These are phyloP conservation scores for Alternaria arborescens DNA, from an alignment of 2,329 filamentous ascomycete species.

Conservation along the genomic window DNA sequence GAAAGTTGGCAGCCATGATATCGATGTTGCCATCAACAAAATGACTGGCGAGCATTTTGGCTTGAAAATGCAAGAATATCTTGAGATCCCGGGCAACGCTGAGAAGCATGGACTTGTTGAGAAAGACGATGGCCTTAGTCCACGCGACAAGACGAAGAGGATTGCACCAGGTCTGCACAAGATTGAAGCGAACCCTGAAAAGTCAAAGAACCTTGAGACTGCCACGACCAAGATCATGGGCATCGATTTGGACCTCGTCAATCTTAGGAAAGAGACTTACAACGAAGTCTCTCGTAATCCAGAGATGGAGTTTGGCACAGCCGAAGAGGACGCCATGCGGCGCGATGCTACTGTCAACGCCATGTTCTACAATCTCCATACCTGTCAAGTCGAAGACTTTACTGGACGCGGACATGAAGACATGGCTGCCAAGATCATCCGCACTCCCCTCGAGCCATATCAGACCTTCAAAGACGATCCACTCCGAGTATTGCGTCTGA, in stretches of 20 bases:
- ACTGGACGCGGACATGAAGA: conserved; percentile 78
- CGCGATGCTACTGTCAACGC: conserved; percentile 95
- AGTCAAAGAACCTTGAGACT: conserved; percentile 95
- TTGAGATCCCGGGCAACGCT: conserved; percentile 66
- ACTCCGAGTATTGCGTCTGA: conserved; percentile 81
- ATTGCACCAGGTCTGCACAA: conserved; percentile 79
- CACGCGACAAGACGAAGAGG: conserved; percentile 61
- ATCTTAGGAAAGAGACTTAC: conserved; percentile 91
- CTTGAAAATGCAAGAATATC: conserved; percentile 72
- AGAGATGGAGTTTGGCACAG: conserved; percentile 90
- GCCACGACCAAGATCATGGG: conserved; percentile 86
- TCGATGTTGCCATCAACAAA: conserved; percentile 84
- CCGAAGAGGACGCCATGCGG: conserved; percentile 86
- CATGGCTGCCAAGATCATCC: conserved; percentile 75
- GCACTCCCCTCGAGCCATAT: conserved; percentile 85
- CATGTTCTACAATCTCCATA: conserved; percentile 93
- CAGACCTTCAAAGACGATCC: conserved; percentile 97
- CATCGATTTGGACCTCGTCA: conserved; percentile 92
- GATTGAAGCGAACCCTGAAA: conserved; percentile 91
- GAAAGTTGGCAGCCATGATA: conserved; percentile 76
- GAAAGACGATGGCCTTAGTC: conserved; percentile 47
- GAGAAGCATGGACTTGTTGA: conserved; percentile 66
- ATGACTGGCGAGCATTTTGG: conserved; percentile 85
- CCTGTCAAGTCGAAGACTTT: conserved; percentile 81
- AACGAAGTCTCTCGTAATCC: conserved; percentile 89